These are phyloP conservation scores for Ophiostoma australiae DNA, from an alignment of 2,329 filamentous ascomycete species.

Conservation along the genomic window DNA sequence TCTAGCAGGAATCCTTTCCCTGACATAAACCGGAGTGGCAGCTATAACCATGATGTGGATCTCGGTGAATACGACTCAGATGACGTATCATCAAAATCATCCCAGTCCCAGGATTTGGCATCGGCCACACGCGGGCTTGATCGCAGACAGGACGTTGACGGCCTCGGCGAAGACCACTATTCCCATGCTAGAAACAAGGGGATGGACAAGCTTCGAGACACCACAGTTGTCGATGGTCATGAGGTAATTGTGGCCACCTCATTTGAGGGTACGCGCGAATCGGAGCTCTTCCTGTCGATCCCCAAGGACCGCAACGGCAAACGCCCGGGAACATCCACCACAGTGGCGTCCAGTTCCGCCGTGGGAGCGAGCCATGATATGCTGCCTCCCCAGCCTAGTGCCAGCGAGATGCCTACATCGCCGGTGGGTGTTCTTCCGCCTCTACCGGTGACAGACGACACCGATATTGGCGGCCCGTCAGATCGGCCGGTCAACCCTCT, in stretches of 20 bases:
- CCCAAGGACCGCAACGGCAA: constrained; percentile 6
- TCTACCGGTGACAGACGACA: constrained; percentile 67
- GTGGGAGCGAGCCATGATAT: constrained; percentile 32
- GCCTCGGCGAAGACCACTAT: constrained; percentile 73
- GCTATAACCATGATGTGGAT: constrained; percentile 72
- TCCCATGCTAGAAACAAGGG: constrained; percentile 58
- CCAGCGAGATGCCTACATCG: constrained; percentile 30
- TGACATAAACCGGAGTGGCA: constrained; percentile 43
- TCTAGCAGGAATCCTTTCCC: not conserved
- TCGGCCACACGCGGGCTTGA: constrained; percentile 46
- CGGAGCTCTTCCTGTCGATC: constrained; percentile 4
- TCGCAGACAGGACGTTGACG: constrained; percentile 71
- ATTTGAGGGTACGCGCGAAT: constrained; percentile 18
- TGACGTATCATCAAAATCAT: not conserved
- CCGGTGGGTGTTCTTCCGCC: constrained; percentile 65
- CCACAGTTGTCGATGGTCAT: constrained; percentile 59
- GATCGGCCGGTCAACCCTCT: constrained; percentile 51
- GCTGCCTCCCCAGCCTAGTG: constrained; percentile 54
- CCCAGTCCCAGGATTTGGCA: not conserved
- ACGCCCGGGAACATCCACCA: not conserved
- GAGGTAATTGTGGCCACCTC: constrained; percentile 64
- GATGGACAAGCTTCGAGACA: constrained; percentile 62
- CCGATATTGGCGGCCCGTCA: constrained; percentile 68
- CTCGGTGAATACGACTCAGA: constrained; percentile 41
- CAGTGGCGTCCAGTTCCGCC: not conserved